A percentile compares a stretch with the other conserved stretches of the same genome.
These are phyloP conservation scores for Alternaria hordeiaustralica DNA, from an alignment of 2,329 filamentous ascomycete genomes.

Conservation along the genomic window DNA sequence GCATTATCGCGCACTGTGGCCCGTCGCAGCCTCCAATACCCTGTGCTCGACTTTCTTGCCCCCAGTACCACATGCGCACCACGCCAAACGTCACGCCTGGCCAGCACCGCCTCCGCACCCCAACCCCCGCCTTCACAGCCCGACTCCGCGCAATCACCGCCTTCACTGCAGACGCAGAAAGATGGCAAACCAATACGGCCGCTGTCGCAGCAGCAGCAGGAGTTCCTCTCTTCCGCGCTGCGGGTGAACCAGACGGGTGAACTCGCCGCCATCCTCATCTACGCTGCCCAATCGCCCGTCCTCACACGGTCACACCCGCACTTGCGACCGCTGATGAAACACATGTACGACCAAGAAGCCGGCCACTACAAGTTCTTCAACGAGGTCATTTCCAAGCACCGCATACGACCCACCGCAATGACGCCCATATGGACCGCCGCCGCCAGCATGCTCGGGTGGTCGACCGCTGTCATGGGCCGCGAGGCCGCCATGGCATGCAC, in stretches of 20 bases:
- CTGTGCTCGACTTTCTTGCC: constrained; percentile 38
- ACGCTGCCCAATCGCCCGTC: constrained; percentile 85
- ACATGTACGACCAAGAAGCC: constrained; percentile 98
- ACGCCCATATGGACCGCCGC: constrained; percentile 88
- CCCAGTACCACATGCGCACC: constrained; percentile 26
- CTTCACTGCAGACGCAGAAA: constrained; percentile 12
- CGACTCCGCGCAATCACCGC: neutral
- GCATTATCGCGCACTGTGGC: constrained; percentile 22
- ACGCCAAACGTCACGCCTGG: constrained; percentile 20
- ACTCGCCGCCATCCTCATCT: constrained; percentile 94
- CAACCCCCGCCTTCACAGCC: constrained; percentile 9
- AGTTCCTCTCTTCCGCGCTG: constrained; percentile 59
- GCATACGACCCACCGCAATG: constrained; percentile 88
- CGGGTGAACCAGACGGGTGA: constrained; percentile 98
- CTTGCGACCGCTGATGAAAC: constrained; percentile 87
- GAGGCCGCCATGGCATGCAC: constrained; percentile 99
- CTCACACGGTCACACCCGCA: constrained; percentile 82
- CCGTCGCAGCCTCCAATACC: constrained; percentile 2
- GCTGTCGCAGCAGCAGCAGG: constrained; percentile 39
- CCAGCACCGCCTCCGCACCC: constrained; percentile 14
- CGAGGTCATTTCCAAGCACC: constrained; percentile 78
- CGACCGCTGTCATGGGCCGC: constrained; percentile 84
- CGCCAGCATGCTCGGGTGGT: constrained; percentile 84
- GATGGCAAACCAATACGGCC: constrained; percentile 29
- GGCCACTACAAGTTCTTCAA: constrained; percentile 90